These are phyloP conservation scores for Penicillium expansum DNA, from an alignment of 2,329 filamentous ascomycete genomes.

Conservation along the genomic window DNA sequence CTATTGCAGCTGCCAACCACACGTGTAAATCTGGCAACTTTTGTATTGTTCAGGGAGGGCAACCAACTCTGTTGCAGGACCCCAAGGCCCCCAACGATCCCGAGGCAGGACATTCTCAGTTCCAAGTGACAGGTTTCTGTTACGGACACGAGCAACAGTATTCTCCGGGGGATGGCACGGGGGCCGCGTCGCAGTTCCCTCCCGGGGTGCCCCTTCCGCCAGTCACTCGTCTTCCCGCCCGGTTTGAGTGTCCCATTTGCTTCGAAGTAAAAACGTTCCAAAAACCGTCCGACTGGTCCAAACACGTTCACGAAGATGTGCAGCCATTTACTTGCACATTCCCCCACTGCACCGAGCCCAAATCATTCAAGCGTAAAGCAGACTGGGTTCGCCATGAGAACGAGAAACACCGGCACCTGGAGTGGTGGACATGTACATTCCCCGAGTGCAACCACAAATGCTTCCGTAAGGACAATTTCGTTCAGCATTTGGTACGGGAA, in stretches of 20 bases:
- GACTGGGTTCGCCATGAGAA: conserved; percentile 96
- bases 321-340: conserved; percentile 94
- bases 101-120: conserved; percentile 55
- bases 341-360: conserved; percentile 74
- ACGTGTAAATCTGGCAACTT: conserved; percentile 61
- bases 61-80: conserved; percentile 59
- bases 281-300: conserved; percentile 95
- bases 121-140: conserved; percentile 56
- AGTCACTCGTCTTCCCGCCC: conserved; percentile 70
- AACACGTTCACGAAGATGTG: conserved; percentile 91
- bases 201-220: conserved; percentile 78
- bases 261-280: conserved; percentile 80
- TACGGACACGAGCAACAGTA: conserved; percentile 64
- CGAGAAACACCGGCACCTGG: conserved; percentile 81
- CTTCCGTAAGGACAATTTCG: conserved; percentile 86
- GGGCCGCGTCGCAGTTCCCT: conserved; percentile 73
- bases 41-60: conserved; percentile 68
- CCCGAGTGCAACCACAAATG: conserved; percentile 78
- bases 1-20: conserved; percentile 54
- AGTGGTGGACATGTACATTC: conserved; percentile 86
- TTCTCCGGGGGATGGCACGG: conserved; percentile 63
- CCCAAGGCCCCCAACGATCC: conserved; percentile 53
- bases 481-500: conserved; percentile 87
- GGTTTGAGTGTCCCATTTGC: conserved; percentile 87
- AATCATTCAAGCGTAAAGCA: conserved; percentile 91